phyloP scores from a whole-genome alignment of 2,329 filamentous ascomycete species.

The Claviceps pazoutovae region DNA sequence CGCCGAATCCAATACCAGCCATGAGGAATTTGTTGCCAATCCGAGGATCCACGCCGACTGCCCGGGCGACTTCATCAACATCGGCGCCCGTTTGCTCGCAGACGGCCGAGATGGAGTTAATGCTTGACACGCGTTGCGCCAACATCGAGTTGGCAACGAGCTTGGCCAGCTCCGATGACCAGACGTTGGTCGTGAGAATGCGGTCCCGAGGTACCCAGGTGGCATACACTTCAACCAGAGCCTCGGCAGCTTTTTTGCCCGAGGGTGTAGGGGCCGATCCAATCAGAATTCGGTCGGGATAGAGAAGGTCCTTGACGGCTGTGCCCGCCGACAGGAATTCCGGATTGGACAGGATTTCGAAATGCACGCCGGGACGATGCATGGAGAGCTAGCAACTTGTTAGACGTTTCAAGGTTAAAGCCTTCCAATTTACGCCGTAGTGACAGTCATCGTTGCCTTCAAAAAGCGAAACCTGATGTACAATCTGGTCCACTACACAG shows the following conservation, averaged over 20 bases:
- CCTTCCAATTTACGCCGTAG: too few species aligned
- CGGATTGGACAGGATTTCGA: slow-evolving; percentile 68
- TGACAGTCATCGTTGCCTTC: too few species aligned
- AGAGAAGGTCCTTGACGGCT: slow-evolving; percentile 55
- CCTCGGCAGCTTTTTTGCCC: slow-evolving; percentile 47
- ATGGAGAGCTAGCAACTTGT: slow-evolving; percentile 31
- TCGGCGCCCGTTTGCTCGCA: slow-evolving; percentile 66
- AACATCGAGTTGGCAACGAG: slow-evolving; percentile 69
- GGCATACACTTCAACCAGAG: slow-evolving; percentile 52
- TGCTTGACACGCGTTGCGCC: slow-evolving; percentile 66
- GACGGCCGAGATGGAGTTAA: slow-evolving; percentile 69
- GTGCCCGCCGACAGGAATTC: slow-evolving; percentile 72
- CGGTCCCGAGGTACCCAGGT: slow-evolving; percentile 53
- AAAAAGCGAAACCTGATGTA: too few species aligned
- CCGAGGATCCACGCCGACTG: slow-evolving; percentile 54
- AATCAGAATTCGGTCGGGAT: slow-evolving; percentile 62
- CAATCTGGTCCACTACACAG: background rate
- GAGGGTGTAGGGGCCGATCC: slow-evolving; percentile 48
- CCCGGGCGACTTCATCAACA: slow-evolving; percentile 55
- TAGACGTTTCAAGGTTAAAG: too few species aligned
- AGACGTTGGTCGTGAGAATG: slow-evolving; percentile 60
- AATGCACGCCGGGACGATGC: slow-evolving; percentile 48
- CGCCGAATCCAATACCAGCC: slow-evolving; percentile 64
- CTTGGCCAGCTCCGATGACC: slow-evolving; percentile 68
- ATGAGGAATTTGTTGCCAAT: slow-evolving; percentile 63